phyloP scores from a whole-genome alignment of 768 basidiomycete species.

The Calvatia gigantea region DNA sequence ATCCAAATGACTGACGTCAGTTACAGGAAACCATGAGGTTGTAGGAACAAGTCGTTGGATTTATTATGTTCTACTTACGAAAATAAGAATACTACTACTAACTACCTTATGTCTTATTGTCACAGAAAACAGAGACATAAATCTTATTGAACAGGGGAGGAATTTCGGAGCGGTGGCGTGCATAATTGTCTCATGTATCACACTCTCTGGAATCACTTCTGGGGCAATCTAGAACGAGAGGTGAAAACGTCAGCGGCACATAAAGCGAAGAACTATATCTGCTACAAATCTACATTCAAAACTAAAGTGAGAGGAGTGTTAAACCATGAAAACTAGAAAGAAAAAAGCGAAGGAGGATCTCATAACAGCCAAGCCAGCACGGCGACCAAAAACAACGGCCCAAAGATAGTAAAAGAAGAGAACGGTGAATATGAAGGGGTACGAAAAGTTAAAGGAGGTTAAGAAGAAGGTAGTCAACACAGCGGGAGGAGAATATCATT shows the following conservation, averaged over 20 bases:
- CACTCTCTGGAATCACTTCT: not conserved
- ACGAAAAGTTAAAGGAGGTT: not conserved
- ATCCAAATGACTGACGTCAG: not conserved
- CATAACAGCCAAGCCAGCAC: not conserved
- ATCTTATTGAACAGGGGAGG: not conserved
- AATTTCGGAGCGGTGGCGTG: not conserved
- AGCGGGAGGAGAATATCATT: not conserved
- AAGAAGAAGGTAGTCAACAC: not conserved
- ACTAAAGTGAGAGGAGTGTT: not conserved
- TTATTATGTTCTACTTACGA: conserved; percentile 3
- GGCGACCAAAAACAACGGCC: conserved; percentile 1
- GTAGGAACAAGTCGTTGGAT: not conserved
- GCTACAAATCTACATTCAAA: conserved; percentile 10
- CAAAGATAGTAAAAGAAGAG: conserved; percentile 2
- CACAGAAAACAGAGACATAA: not conserved
- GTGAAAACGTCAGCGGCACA: not conserved
- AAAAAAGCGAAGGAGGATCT: not conserved
- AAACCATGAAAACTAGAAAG: not conserved
- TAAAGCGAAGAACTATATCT: conserved; percentile 5
- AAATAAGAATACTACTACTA: conserved; percentile 4
- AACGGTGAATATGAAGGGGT: conserved; percentile 11
- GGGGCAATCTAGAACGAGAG: conserved; percentile 6
- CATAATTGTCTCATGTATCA: not conserved
- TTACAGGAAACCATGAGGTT: not conserved
- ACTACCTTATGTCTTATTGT: conserved; percentile 12